Conservation (phyloP, 768 basidiomycete genomes). For the Boletus bicolor region DNA sequence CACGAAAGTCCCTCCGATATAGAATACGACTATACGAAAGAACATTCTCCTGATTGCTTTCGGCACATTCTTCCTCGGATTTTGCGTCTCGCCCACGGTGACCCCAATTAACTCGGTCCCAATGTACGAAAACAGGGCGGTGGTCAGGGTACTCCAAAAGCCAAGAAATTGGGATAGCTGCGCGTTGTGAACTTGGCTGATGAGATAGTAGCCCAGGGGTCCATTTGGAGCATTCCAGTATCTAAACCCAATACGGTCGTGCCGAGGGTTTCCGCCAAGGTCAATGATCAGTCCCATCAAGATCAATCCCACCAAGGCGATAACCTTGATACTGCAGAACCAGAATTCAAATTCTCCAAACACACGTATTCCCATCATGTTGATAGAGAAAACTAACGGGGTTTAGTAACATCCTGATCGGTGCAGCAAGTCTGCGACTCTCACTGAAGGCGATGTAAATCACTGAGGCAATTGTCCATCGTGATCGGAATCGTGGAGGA, state of each 20-base stretch:
- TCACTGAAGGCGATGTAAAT: conserved; percentile 59
- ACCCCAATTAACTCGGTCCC: conserved; percentile 41
- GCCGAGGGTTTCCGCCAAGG: conserved; percentile 47
- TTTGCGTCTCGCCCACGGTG: conserved; percentile 36
- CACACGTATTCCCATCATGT: conserved; percentile 59
- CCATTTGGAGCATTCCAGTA: conserved; percentile 39
- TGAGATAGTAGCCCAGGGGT: conserved; percentile 21
- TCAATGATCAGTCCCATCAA: conserved; percentile 51
- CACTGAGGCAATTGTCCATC: conserved; percentile 31
- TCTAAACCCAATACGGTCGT: conserved; percentile 43
- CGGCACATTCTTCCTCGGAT: conserved; percentile 43
- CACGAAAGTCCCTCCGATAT: conserved; percentile 37
- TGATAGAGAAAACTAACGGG: conserved; percentile 47
- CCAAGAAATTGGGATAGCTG: conserved; percentile 34
- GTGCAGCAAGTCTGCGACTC: conserved; percentile 10
- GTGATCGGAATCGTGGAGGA: conserved; percentile 1
- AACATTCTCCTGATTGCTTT: conserved; percentile 42
- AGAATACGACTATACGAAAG: conserved; percentile 31
- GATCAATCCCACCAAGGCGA: conserved; percentile 39
- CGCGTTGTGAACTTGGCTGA: conserved; percentile 34
- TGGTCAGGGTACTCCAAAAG: conserved; percentile 32
- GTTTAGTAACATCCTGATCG: not conserved
- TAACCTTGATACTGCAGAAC: conserved; percentile 46
- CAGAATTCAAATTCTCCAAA: conserved; percentile 58
- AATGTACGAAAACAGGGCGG: conserved; percentile 34